A percentile compares a stretch with the other conserved stretches of the same genome.
These are phyloP conservation scores for Trichoderma sp. DNA, from an alignment of 2,329 filamentous ascomycete species.

Conservation along the genomic window DNA sequence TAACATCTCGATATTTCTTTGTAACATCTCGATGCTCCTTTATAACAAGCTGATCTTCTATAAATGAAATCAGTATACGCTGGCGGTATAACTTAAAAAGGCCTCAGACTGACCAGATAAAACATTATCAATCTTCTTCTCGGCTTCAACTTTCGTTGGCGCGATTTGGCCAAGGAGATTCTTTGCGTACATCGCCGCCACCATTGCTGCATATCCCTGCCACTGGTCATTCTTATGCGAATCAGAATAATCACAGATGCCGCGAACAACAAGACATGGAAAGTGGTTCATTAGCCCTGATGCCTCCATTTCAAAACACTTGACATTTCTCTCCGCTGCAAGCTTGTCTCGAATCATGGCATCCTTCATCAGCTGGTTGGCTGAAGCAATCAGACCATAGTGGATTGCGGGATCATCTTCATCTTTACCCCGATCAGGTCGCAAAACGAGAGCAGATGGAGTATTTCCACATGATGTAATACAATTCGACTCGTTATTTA, in stretches of 20 bases:
- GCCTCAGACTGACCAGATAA: neutral
- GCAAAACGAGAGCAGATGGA: rapidly evolving
- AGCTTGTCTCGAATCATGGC: neutral
- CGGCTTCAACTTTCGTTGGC: neutral
- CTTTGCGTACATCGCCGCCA: neutral
- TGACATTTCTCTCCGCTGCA: neutral
- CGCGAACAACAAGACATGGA: neutral
- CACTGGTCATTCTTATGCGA: neutral
- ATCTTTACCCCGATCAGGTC: neutral
- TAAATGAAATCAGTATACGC: neutral
- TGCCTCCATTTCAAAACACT: neutral
- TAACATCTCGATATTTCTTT: no score
- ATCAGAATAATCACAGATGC: neutral
- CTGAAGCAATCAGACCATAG: neutral
- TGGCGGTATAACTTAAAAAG: no score
- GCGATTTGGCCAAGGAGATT: neutral
- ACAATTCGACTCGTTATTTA: neutral
- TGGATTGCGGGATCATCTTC: neutral
- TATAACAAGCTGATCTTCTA: no score
- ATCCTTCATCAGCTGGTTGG: neutral
- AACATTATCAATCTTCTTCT: neutral
- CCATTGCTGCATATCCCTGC: neutral
- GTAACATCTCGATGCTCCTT: neutral
- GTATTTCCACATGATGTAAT: neutral
- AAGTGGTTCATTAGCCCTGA: neutral